Evolutionary conservation across 805 yeast species (phyloP).

Genomic region (Lipomyces spencermartinsiae): DNA sequence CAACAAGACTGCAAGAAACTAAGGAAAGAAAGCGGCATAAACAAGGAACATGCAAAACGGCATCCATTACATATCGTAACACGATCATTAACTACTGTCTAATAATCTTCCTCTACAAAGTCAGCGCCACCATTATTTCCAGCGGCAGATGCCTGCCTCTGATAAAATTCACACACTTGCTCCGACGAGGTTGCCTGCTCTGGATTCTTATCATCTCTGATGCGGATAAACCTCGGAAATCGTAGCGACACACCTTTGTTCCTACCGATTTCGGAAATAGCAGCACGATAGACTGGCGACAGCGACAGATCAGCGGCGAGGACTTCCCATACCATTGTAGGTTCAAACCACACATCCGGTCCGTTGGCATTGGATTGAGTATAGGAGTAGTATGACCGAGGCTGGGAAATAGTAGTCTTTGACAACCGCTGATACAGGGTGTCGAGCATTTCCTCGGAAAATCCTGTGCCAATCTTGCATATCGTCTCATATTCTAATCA

Average conservation of each 20-base stretch:
- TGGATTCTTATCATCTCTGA: conserved; percentile 83
- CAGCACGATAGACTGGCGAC: conserved; percentile 90
- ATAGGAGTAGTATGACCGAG: conserved; percentile 71
- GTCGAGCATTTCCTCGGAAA: conserved; percentile 81
- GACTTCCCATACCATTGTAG: conserved; percentile 82
- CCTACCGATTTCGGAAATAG: conserved; percentile 69
- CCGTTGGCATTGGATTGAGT: conserved; percentile 66
- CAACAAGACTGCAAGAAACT: not conserved
- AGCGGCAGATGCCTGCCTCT: conserved; percentile 56
- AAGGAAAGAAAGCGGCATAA: not conserved
- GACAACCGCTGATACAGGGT: conserved; percentile 64
- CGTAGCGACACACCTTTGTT: conserved; percentile 75
- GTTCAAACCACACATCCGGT: conserved; percentile 97
- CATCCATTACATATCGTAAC: not conserved
- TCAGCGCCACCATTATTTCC: conserved; percentile 23
- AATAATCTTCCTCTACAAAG: conserved; percentile 19
- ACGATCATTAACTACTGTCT: not conserved
- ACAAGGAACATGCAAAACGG: not conserved
- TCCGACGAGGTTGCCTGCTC: conserved; percentile 88
- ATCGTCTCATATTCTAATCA: conserved; percentile 80
- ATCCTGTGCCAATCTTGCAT: conserved; percentile 97
- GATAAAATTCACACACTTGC: conserved; percentile 83
- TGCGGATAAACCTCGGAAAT: conserved; percentile 83
- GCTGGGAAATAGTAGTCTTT: conserved; percentile 67
- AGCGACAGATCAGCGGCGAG: conserved; percentile 88